These are phyloP conservation scores for Musa troglodytarum DNA, from an alignment of 176 grass and related monocot genomes.

Conservation along the genomic window DNA sequence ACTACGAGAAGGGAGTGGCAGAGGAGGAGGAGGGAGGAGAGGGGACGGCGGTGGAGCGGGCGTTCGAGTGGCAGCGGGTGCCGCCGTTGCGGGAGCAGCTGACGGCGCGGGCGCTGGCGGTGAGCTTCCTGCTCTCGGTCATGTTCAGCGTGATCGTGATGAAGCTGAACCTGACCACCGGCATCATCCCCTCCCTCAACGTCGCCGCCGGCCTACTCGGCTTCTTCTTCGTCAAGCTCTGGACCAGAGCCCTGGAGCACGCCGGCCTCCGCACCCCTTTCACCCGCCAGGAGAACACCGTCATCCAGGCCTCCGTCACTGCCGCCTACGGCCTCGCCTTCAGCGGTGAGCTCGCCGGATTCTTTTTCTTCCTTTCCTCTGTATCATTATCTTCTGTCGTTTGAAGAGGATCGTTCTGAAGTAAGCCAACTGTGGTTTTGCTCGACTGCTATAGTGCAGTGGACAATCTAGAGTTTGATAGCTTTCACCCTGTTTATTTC, in stretches of 20 bases:
- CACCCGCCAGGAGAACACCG: constrained; percentile 37
- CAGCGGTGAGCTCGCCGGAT: constrained; percentile 6
- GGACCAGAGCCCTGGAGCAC: constrained; percentile 37
- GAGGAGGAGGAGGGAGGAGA: neutral
- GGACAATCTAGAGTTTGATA: too few relatives aligned
- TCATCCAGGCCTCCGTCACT: constrained; percentile 32
- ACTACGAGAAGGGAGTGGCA: neutral
- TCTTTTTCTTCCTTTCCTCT: too few relatives aligned
- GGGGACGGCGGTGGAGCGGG: constrained; percentile 35
- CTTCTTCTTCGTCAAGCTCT: constrained; percentile 51
- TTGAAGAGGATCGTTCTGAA: too few relatives aligned
- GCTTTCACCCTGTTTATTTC: too few relatives aligned
- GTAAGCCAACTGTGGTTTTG: too few relatives aligned
- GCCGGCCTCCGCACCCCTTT: constrained; percentile 21
- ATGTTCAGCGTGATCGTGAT: constrained; percentile 66
- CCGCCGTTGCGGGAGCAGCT: constrained; percentile 62
- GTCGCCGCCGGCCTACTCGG: constrained; percentile 54
- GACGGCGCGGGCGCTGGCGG: constrained; percentile 55
- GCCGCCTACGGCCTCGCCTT: constrained; percentile 25
- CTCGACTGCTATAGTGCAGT: too few relatives aligned
- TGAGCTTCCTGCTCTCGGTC: constrained; percentile 38
- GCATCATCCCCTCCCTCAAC: constrained; percentile 82
- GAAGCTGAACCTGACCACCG: constrained; percentile 82
- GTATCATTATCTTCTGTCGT: too few relatives aligned
- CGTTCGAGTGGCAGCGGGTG: constrained; percentile 35